These are phyloP conservation scores for Phlyctochytrium planicorne DNA, from an alignment of 192 early-diverging fungal genomes.

Conservation along the genomic window DNA sequence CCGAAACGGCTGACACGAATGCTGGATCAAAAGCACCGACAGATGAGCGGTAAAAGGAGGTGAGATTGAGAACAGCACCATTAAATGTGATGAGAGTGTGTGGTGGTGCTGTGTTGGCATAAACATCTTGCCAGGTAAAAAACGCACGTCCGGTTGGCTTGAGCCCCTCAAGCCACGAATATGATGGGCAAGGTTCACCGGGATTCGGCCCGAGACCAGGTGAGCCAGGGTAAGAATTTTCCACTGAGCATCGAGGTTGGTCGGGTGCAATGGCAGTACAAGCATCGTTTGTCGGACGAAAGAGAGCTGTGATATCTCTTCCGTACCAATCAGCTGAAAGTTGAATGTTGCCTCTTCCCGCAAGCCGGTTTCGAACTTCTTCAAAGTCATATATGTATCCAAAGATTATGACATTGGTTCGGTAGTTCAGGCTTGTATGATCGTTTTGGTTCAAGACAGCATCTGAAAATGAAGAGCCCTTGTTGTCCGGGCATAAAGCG, in stretches of 20 bases:
- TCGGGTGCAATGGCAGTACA: slow-evolving; percentile 8
- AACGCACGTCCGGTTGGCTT: slow-evolving; percentile 25
- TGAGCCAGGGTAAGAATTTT: slow-evolving; percentile 26
- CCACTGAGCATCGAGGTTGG: slow-evolving; percentile 21
- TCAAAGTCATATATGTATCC: slow-evolving; percentile 39
- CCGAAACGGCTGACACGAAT: not conserved
- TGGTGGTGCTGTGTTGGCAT: slow-evolving; percentile 20
- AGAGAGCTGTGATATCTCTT: slow-evolving; percentile 36
- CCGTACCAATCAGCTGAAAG: slow-evolving; percentile 38
- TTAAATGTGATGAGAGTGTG: slow-evolving; percentile 47
- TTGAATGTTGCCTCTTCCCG: not conserved
- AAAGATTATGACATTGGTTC: slow-evolving; percentile 28
- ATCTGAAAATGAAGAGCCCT: not conserved
- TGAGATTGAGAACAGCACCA: slow-evolving; percentile 45
- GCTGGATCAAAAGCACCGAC: not conserved
- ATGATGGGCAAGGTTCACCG: slow-evolving; percentile 9
- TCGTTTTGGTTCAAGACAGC: slow-evolving; percentile 33
- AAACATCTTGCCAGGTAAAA: slow-evolving; percentile 44
- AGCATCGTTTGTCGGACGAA: slow-evolving; percentile 15
- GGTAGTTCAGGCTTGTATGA: slow-evolving; percentile 28
- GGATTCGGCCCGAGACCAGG: slow-evolving; percentile 16
- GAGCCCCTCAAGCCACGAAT: slow-evolving; percentile 14
- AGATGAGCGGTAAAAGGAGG: slow-evolving; percentile 4
- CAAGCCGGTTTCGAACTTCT: slow-evolving; percentile 17
- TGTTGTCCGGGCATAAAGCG: slow-evolving; percentile 32